These are phyloP conservation scores for Cercospora zeae-maydis DNA, from an alignment of 2,329 filamentous ascomycete species.

Conservation along the genomic window DNA sequence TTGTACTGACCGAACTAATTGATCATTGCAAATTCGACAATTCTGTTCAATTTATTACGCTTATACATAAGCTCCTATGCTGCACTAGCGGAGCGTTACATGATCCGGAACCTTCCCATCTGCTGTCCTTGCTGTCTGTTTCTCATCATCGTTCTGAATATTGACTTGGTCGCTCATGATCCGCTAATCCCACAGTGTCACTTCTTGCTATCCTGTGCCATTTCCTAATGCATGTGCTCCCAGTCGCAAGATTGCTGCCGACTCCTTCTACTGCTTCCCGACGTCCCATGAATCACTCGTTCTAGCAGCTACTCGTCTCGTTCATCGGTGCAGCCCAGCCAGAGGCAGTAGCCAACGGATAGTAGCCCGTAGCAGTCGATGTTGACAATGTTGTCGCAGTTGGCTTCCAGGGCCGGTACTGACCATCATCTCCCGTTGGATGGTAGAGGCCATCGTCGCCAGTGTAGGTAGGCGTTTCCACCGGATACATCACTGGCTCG, in stretches of 20 bases:
- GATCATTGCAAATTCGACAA: background rate
- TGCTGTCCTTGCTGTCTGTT: background rate
- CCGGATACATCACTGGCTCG: slow-evolving; percentile 3
- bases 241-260: background rate
- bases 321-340: slow-evolving; percentile 12
- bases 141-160: background rate
- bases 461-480: background rate
- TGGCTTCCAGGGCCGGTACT: background rate
- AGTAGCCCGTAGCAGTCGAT: background rate
- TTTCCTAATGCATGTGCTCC: background rate
- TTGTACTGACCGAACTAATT: background rate
- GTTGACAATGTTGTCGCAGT: background rate
- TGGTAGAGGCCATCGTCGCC: slow-evolving; percentile 5
- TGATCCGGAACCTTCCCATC: background rate
- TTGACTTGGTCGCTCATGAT: background rate
- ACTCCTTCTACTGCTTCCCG: background rate
- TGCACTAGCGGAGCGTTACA: slow-evolving; percentile 28
- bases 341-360: background rate
- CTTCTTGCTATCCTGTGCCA: background rate
- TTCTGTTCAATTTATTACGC: background rate
- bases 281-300: slow-evolving; percentile 3
- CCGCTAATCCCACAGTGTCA: background rate
- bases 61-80: slow-evolving; percentile 16
- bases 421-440: background rate
- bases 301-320: slow-evolving; percentile 6